phyloP scores from a whole-genome alignment of 192 early-diverging fungal species.

The Dissophora ornata region DNA sequence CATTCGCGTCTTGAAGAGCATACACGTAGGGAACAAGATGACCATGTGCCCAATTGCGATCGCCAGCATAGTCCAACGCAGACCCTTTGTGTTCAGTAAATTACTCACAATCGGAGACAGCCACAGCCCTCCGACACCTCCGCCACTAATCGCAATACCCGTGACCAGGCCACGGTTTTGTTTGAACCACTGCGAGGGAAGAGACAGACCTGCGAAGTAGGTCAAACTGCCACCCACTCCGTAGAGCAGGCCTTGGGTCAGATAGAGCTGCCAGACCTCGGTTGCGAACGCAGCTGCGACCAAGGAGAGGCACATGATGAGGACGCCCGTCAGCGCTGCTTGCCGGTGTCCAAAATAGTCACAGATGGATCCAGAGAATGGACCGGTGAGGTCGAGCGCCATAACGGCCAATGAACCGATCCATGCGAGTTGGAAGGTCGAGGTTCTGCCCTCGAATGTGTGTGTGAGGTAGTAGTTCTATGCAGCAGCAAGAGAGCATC shows the following conservation, averaged over 20 bases:
- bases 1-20: slow-evolving; percentile 29
- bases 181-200: slow-evolving; percentile 74
- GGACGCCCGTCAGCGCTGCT: slow-evolving; percentile 59
- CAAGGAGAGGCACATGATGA: slow-evolving; percentile 46
- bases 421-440: slow-evolving; percentile 40
- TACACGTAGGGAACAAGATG: slow-evolving; percentile 25
- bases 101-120: slow-evolving; percentile 65
- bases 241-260: slow-evolving; percentile 73
- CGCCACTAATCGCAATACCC: slow-evolving; percentile 57
- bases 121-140: slow-evolving; percentile 64
- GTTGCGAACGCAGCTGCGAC: slow-evolving; percentile 70
- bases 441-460: slow-evolving; percentile 19
- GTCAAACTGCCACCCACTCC: slow-evolving; percentile 67
- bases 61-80: slow-evolving; percentile 62
- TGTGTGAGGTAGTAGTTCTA: slow-evolving; percentile 35
- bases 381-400: slow-evolving; percentile 32
- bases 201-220: slow-evolving; percentile 67
- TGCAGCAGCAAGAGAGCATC: background rate
- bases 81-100: slow-evolving; percentile 38
- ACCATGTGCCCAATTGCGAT: slow-evolving; percentile 61
- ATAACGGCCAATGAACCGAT: slow-evolving; percentile 36
- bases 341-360: slow-evolving; percentile 41
- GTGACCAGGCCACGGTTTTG: slow-evolving; percentile 68
- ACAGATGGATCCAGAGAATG: slow-evolving; percentile 39
- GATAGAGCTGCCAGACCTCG: slow-evolving; percentile 73